Base-by-base conservation (phyloP, 306 rosid species). In the Prunus persica region DNA sequence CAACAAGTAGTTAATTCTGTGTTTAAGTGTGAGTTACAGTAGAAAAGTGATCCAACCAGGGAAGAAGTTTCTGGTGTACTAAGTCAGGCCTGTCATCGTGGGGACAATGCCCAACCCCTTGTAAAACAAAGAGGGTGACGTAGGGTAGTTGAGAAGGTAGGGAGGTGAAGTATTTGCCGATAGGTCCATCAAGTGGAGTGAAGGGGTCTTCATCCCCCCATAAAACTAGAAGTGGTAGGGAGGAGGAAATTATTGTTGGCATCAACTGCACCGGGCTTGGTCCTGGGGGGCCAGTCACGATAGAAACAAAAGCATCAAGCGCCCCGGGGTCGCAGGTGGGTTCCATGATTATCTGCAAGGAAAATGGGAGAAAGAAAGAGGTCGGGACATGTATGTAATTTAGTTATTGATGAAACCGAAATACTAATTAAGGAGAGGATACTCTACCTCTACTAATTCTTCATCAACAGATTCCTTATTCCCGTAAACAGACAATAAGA, bases 171-270 rank as follows among this genome's bases (percentile, higher is more conserved):
- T 86, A 94, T 84, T 85, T 91, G 2, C 96, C 97, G 50, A 94
- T 93, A 51, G 98, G 98, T 27, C 98, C 98, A 81, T 94, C 98
- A 74, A 94, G 83, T 0, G 98, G 98, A 71, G 98, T 94, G 62
- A 94, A 92, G 3, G 97, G 89, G 69, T 94, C 98, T 81, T 94
- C 66, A 76, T 92, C 89, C 25, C 97, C 97, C 98, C 98, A 94
- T 76, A 94, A 76, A 73, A 91, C 81, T 56, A 94, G 80, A 68
- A 91, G 82, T n/a, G 98, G 98, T 46, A 84, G 11, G 19, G 22
- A 3, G 3, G 89, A 76, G 32, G 41, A 34, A 8, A 34, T 6
- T 34, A 94, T 78, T 74, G 65, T 85, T 2, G 98, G 95, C 85
- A 94, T 86, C 82, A 94, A 73, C 75, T 84, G 86, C 63, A 87